Evolutionary conservation across 2,329 filamentous ascomycete species (phyloP).

Genomic region (Parascedosporium putredinis): DNA sequence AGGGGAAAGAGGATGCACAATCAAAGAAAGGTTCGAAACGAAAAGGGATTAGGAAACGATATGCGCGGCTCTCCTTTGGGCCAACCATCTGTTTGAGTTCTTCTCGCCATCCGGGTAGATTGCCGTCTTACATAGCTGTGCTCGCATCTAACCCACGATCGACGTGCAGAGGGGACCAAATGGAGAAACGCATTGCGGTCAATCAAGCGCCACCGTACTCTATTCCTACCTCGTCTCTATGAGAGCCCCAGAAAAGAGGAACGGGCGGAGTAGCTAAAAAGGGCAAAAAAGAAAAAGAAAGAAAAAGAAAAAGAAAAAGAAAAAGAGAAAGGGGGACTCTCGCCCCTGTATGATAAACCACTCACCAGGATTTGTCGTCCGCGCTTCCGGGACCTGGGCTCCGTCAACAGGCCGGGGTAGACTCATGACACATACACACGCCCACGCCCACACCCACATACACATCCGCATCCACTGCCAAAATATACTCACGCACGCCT

Average conservation of each 20-base stretch:
- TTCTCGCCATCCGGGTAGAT: neutral
- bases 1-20: no score
- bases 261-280: no score
- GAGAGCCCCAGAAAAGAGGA: no score
- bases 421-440: no score
- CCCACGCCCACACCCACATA: no score
- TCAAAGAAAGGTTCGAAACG: neutral
- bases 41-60: no score
- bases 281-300: neutral
- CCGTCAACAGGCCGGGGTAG: neutral
- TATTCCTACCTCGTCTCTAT: no score
- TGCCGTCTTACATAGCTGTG: neutral
- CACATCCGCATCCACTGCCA: no score
- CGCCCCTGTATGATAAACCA: conserved; percentile 7
- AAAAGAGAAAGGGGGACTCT: conserved; percentile 9
- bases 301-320: conserved; percentile 8
- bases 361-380: neutral
- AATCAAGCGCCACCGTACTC: no score
- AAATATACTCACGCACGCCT: no score
- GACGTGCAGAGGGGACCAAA: neutral
- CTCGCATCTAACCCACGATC: neutral
- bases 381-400: neutral
- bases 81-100: neutral
- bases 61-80: neutral
- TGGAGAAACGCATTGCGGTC: no score